Evolutionary conservation across 129 eudicot genomes (phyloP).

Genomic region (Gnaphalium uliginosum): DNA sequence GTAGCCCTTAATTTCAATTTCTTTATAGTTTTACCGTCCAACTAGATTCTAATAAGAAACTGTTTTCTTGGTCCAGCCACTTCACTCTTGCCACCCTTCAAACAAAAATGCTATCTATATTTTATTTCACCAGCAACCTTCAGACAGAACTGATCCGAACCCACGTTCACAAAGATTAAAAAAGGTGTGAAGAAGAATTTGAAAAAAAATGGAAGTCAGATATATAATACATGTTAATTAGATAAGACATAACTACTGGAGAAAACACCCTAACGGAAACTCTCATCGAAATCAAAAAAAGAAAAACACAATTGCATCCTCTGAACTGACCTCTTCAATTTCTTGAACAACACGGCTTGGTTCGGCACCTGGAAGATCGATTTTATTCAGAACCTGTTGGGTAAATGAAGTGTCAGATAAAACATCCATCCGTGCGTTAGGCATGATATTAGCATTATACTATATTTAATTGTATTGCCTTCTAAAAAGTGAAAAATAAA

Average conservation of each 20-base stretch:
- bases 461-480: neutral
- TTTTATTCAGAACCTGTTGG: conserved; percentile 89
- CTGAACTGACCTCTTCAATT: conserved; percentile 90
- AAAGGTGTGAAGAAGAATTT: neutral
- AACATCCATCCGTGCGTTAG: neutral
- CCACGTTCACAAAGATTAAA: neutral
- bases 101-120: neutral
- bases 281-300: conserved; percentile 13
- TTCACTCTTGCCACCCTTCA: conserved; percentile 16
- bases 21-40: neutral
- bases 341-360: conserved; percentile 86
- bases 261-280: conserved; percentile 21
- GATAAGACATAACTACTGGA: neutral
- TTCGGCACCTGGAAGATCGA: conserved; percentile 99
- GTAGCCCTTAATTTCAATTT: neutral
- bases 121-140: conserved; percentile 14
- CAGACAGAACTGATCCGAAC: conserved; percentile 8
- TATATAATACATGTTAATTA: neutral
- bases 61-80: neutral
- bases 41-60: conserved; percentile 7
- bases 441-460: neutral
- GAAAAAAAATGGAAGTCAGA: conserved; percentile 15
- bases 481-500: conserved; percentile 13
- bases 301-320: conserved; percentile 9
- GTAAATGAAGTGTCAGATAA: neutral